Percentiles rank a stretch among this genome's conserved stretches.
phyloP scores from a whole-genome alignment of 139 green algal species.

The Bryopsis sp. region DNA sequence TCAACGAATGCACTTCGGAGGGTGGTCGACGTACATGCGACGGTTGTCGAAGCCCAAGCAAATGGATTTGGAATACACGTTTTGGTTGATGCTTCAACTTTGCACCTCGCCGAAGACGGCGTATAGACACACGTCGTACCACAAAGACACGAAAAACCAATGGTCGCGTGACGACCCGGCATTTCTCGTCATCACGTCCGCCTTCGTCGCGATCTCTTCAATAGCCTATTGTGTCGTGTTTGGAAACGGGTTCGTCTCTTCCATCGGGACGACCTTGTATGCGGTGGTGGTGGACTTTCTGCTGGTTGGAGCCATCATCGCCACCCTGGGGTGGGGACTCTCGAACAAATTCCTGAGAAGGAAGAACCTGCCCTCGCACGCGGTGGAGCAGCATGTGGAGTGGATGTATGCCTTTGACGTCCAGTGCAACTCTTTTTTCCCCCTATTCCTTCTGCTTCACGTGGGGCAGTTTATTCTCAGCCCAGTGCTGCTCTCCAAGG shows the following conservation, averaged over 20 bases:
- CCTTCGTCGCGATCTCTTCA: conserved; percentile 58
- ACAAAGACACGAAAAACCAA: conserved; percentile 96
- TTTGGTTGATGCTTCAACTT: conserved; percentile 95
- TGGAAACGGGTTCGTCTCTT: conserved; percentile 44
- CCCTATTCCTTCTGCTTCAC: conserved; percentile 80
- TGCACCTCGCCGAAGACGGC: conserved; percentile 82
- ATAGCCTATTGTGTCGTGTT: conserved; percentile 76
- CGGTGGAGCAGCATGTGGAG: conserved; percentile 82
- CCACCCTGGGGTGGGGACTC: conserved; percentile 63
- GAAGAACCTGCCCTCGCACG: conserved; percentile 50
- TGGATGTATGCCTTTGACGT: conserved; percentile 98
- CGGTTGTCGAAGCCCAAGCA: conserved; percentile 65
- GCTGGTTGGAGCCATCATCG: conserved; percentile 55
- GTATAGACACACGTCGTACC: conserved; percentile 93
- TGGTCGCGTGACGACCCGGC: conserved; percentile 95
- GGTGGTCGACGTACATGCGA: conserved; percentile 68
- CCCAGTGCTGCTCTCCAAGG: conserved; percentile 58
- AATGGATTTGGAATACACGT: conserved; percentile 91
- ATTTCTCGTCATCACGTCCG: conserved; percentile 73
- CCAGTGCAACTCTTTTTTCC: conserved; percentile 97
- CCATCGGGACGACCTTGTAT: conserved; percentile 43
- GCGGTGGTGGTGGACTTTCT: conserved; percentile 82
- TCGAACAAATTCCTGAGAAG: conserved; percentile 71
- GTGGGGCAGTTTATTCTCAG: conserved; percentile 71
- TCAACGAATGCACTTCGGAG: no score